Evolutionary conservation across 2,329 filamentous ascomycete species (phyloP).

Genomic region (Diaporthe eres): DNA sequence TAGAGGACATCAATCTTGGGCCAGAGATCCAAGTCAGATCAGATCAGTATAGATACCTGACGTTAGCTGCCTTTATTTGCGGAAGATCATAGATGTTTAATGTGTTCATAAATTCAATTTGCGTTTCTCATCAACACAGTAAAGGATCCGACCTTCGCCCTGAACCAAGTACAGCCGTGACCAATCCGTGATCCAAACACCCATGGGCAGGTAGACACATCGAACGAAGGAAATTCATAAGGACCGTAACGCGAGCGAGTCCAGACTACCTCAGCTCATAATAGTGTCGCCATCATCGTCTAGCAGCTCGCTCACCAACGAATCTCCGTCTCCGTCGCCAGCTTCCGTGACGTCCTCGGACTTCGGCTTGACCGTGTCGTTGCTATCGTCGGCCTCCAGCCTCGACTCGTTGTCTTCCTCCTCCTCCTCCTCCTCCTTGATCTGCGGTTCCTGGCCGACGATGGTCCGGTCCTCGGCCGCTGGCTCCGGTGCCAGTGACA

Average conservation of each 20-base stretch:
- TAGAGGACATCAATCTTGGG: background rate
- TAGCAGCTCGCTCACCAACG: conserved; percentile 57
- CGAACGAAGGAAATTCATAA: conserved; percentile 7
- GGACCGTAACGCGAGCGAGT: conserved; percentile 40
- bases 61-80: too few relatives aligned
- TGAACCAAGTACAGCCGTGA: conserved; percentile 5
- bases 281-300: conserved; percentile 51
- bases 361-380: conserved; percentile 46
- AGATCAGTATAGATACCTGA: background rate
- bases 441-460: conserved; percentile 57
- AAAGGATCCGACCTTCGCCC: conserved; percentile 3
- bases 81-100: background rate
- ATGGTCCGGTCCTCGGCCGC: conserved; percentile 50
- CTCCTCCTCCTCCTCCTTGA: conserved; percentile 65
- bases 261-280: conserved; percentile 42
- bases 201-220: conserved; percentile 8
- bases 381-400: conserved; percentile 48
- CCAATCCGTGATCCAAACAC: conserved; percentile 12
- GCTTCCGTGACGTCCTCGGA: conserved; percentile 40
- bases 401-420: conserved; percentile 47
- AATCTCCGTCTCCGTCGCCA: conserved; percentile 48
- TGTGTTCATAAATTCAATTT: conserved; percentile 35
- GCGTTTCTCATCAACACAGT: conserved; percentile 31
- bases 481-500: conserved; percentile 56
- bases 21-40: background rate